Evolutionary conservation across 2,329 filamentous ascomycete species (phyloP), one percentile per base, ranked within the genome.

Genomic region (Cladosporium austrohemisphaericum): DNA sequence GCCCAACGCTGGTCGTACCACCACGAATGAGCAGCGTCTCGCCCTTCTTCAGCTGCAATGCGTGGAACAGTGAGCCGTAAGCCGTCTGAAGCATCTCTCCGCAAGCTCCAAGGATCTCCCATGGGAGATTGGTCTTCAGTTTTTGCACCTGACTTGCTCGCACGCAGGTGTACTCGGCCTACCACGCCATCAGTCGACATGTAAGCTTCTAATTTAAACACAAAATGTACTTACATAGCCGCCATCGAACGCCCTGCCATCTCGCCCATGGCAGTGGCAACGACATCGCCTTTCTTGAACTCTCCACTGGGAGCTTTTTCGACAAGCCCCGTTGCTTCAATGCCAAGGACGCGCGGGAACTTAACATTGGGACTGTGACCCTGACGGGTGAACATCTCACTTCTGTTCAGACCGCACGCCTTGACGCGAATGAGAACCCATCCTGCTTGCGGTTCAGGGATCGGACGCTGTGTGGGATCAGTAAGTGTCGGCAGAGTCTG

Each of bases 11-110:
- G 11, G 72, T 75, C 3, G 75, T 77, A 0, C 72, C 74, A 2
- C 75, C 75, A 4, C 74, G 63, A n/a, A 77, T 64, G n/a, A 78
- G 60, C 44, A 77, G 49, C 11, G 62, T 67, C 9, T 77, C 72
- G 0, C 66, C 68, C 9, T 63, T 57, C 38, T 65, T 47, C 16
- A 76, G 44, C 35, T 64, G 58, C 38, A 77, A 55, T 3, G 64
- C 59, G 37, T 59, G 63, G n/a, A 69, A 67, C 29, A 77, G 51
- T 5, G 65, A 65, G 1, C 74, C 74, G 57, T 69, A 76, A 1
- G 74, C 70, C 2, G 74, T 77, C 60, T 76, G 73, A 51, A 77
- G 51, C 74, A 77, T 77, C 59, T 76, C 74, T 2, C 73, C 74
- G 45, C 75, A 60, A 1, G 74, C 73, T 4, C 72, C 75, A 1